These are phyloP conservation scores for Solanum medicagineum DNA, from an alignment of 257 asterid genomes.

Conservation along the genomic window DNA sequence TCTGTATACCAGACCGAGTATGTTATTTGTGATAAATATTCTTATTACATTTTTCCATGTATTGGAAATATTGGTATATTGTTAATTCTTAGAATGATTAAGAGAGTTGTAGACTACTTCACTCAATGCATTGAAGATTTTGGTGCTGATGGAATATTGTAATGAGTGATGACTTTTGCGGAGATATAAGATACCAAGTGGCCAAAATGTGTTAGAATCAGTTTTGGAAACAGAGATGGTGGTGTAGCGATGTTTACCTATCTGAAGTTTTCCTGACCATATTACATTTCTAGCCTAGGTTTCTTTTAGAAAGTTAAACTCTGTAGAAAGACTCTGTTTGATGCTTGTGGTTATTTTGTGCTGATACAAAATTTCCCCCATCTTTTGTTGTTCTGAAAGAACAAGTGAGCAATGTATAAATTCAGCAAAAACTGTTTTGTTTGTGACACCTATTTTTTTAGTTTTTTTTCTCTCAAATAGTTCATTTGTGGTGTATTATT, in stretches of 20 bases:
- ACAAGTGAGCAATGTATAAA: not conserved
- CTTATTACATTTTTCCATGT: not conserved
- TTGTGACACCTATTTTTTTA: not conserved
- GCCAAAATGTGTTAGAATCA: not conserved
- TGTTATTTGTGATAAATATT: not conserved
- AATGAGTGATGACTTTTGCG: not conserved
- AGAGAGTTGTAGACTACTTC: not conserved
- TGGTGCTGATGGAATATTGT: not conserved
- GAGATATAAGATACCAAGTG: not conserved
- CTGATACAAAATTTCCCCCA: not conserved
- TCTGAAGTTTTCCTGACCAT: not conserved
- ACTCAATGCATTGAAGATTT: not conserved
- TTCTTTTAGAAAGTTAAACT: not conserved
- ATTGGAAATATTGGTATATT: not conserved
- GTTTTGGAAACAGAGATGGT: not conserved
- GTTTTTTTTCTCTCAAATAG: not conserved
- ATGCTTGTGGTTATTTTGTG: not conserved
- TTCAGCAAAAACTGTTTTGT: not conserved
- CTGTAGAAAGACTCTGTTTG: not conserved
- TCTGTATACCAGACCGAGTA: not conserved
- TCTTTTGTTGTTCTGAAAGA: not conserved
- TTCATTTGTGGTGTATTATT: not conserved
- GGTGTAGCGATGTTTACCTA: not conserved
- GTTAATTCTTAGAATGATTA: not conserved
- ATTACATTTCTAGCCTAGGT: not conserved